Percentiles rank a stretch among this genome's conserved stretches.
Evolutionary conservation across 768 basidiomycete genomes (phyloP).

Genomic region (Lepiota brunneoincarnata): DNA sequence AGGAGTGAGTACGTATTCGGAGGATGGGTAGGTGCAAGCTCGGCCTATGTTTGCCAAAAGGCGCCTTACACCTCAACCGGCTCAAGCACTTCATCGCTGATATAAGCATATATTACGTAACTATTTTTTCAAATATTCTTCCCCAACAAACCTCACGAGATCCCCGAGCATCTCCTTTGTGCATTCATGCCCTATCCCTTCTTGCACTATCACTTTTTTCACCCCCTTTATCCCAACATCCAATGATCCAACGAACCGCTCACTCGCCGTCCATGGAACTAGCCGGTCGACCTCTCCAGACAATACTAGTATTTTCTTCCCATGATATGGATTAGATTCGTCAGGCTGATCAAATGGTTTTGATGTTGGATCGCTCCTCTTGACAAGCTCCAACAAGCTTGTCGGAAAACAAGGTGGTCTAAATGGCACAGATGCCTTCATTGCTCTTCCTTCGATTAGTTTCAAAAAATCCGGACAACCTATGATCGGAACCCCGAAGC

Average conservation of each 20-base stretch:
- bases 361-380: constrained; percentile 40
- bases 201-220: constrained; percentile 54
- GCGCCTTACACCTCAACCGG: constrained; percentile 2
- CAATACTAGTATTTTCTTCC: constrained; percentile 73
- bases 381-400: constrained; percentile 47
- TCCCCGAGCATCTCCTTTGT: constrained; percentile 58
- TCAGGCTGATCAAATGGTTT: constrained; percentile 38
- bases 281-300: constrained; percentile 62
- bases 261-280: constrained; percentile 63
- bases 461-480: constrained; percentile 70
- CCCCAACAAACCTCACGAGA: constrained; percentile 33
- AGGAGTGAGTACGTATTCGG: not conserved
- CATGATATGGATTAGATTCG: constrained; percentile 54
- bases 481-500: constrained; percentile 49
- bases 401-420: constrained; percentile 57
- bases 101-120: constrained; percentile 17
- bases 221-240: constrained; percentile 50
- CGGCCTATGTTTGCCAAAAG: constrained; percentile 9
- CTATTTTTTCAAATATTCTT: constrained; percentile 16
- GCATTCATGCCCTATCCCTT: constrained; percentile 59
- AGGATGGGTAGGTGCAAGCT: not conserved
- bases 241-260: constrained; percentile 53
- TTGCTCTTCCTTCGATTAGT: constrained; percentile 58
- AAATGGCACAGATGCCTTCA: constrained; percentile 35
- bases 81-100: constrained; percentile 22